Percentiles rank a stretch among this genome's conserved stretches.
Evolutionary conservation across 169 alveolate genomes (phyloP).

Genomic region (Plasmodium adleri): DNA sequence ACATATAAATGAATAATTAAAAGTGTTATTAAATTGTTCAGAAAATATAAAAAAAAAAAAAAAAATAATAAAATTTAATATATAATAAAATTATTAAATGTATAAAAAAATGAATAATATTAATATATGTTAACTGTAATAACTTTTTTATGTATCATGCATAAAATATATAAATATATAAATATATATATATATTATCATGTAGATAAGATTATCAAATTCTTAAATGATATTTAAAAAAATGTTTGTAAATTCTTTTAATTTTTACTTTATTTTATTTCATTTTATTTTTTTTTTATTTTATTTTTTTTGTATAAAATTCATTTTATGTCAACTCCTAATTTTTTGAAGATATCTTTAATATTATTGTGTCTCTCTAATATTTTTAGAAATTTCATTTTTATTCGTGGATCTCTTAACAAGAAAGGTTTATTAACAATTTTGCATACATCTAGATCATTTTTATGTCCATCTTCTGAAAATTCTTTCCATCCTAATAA

Average conservation of each 20-base stretch:
- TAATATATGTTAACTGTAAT: not conserved
- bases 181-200: not conserved
- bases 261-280: not conserved
- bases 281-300: not conserved
- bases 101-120: not conserved
- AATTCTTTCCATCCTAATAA: slow-evolving; percentile 75
- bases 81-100: not conserved
- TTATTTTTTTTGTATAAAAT: not conserved
- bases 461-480: slow-evolving; percentile 76
- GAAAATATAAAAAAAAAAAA: not conserved
- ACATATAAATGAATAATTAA: not conserved
- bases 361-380: slow-evolving; percentile 72
- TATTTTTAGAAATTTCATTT: slow-evolving; percentile 76
- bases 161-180: not conserved
- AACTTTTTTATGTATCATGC: not conserved
- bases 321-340: slow-evolving; percentile 74
- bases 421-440: slow-evolving; percentile 71
- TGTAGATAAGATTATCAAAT: not conserved
- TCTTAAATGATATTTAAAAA: not conserved
- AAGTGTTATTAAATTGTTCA: not conserved
- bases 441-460: slow-evolving; percentile 76
- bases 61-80: not conserved
- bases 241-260: not conserved
- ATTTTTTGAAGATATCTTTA: slow-evolving; percentile 69
- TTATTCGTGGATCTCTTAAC: slow-evolving; percentile 69